Evolutionary conservation across 495 filamentous ascomycete species (phyloP).

Genomic region (Podospora pseudopauciseta): DNA sequence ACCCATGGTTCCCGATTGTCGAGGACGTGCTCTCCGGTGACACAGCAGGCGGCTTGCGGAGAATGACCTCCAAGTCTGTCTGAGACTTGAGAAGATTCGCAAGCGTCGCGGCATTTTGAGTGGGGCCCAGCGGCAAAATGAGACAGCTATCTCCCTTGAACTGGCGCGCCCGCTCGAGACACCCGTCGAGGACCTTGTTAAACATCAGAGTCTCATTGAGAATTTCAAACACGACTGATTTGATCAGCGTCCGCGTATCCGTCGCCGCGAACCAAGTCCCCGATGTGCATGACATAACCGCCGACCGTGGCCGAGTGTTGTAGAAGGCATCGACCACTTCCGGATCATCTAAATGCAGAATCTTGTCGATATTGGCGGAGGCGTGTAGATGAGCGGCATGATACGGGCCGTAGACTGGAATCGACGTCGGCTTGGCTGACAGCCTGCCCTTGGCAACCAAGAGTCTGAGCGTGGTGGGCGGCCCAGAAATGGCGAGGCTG

Average conservation of each 20-base stretch:
- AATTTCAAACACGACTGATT: slow-evolving; percentile 54
- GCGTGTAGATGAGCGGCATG: slow-evolving; percentile 74
- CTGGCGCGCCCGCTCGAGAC: slow-evolving; percentile 38
- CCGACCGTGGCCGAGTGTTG: slow-evolving; percentile 48
- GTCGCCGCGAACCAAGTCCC: slow-evolving; percentile 45
- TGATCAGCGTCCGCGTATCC: slow-evolving; percentile 50
- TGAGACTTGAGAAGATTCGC: slow-evolving; percentile 38
- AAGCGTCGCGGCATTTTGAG: slow-evolving; percentile 43
- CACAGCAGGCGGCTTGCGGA: slow-evolving; percentile 35
- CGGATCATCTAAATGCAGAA: slow-evolving; percentile 48
- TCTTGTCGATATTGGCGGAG: slow-evolving; percentile 55
- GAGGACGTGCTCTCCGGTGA: slow-evolving; percentile 31
- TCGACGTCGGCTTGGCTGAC: slow-evolving; percentile 55
- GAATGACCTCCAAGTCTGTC: slow-evolving; percentile 39
- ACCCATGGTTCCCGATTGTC: slow-evolving; percentile 43
- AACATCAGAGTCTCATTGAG: slow-evolving; percentile 57
- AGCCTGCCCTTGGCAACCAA: slow-evolving; percentile 55
- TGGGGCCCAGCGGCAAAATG: slow-evolving; percentile 54
- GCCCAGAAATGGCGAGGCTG: slow-evolving; percentile 74
- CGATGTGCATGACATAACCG: slow-evolving; percentile 56
- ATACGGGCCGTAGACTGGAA: slow-evolving; percentile 75
- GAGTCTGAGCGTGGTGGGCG: slow-evolving; percentile 58
- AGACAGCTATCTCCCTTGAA: slow-evolving; percentile 43
- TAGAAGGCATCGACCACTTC: slow-evolving; percentile 39
- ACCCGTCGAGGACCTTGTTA: slow-evolving; percentile 55